Base-by-base conservation (phyloP, 2,329 filamentous ascomycete genomes). In the Verticillium albo-atrum region DNA sequence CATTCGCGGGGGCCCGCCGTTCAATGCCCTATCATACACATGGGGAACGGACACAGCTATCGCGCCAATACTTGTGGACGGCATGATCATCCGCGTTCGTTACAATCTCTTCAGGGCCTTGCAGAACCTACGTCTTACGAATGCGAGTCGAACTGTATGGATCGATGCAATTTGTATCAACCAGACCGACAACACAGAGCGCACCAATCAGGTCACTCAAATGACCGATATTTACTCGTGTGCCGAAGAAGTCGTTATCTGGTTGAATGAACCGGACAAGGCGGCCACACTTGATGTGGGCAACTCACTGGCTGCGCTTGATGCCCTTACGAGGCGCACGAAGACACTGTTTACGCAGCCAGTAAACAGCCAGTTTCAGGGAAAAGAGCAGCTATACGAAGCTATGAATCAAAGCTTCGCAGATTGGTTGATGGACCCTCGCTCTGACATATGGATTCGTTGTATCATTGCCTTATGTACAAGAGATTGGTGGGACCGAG, bases 141-240 rank as follows among this genome's bases (percentile, higher is more conserved):
- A n/a, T 12, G 9, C 6, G 7, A 17, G 6, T 35, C 55, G 52
- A 10, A 54, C 6, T 6, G 63, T 75, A 7, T 75, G 73, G 73
- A 70, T 74, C 4, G 73, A 75, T 54, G 73, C 75, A 62, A 62
- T 75, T 34, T 75, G 73, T 60, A 75, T 75, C 57, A 74, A 75
- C 59, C 73, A 75, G 63, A 64, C 67, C 6, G 69, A 75, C 52
- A 63, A 73, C 25, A 61, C 61, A 2, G 73, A 75, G 60, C 65
- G 72, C 28, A 70, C 69, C 56, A 66, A 64, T 25, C 73, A 75
- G 66, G 74, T 75, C 23, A 63, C 63, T 47, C 60, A 75, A n/a
- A 75, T 75, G 73, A 73, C 74, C 55, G 63, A 63, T 7, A 70
- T 75, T 6, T 75, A 73, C 60, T 67, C 69, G 35, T 68, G 67